Evolutionary conservation across 805 yeast species (phyloP), one percentile per base, ranked within the genome.

Genomic region (Lipomyces yamanashiensis): DNA sequence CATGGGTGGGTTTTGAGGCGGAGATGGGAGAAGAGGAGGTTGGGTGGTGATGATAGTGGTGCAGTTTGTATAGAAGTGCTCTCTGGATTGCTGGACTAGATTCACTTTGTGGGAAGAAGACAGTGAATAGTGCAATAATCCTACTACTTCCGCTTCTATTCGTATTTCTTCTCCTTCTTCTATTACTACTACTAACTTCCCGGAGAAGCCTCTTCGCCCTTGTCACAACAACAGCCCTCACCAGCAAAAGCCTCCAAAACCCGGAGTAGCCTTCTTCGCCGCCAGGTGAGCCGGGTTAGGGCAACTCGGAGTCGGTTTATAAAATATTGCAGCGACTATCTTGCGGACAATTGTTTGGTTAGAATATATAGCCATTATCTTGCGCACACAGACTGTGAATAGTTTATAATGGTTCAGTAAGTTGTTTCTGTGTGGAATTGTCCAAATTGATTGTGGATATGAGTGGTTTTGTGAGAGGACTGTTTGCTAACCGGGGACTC

Each of bases 191-290:
- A 28, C 28, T 5, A 2, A 28, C 28, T 28, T 28, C 28, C 28
- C 28, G 28, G 28, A 28, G 28, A 28, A 28, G 28, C 28, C 28
- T 28, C 28, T 28, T 28, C 28, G 28, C 28, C 28, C 28, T 28
- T 28, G 28, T 28, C 28, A 28, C 28, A 28, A 28, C 28, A 28
- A 5, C n/a, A n/a, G n/a, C n/a, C 28, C 28, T 28, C 5, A 28
- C 28, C 28, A 5, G 28, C 28, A 2, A 28, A 28, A 28, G 39
- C 47, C 53, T 39, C 40, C 40, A 9, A 7, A 23, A 19, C 34
- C 53, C 53, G 53, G 53, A 49, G 40, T 49, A 34, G 53, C 53
- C 53, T 34, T 28, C 17, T 49, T n/a, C 28, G 19, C 48, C 48
- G 40, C 33, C 37, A 19, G 33, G 13, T 47, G 17, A 1, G 2